Evolutionary conservation across 2,329 filamentous ascomycete species (phyloP), one percentile per base, ranked within the genome.

Genomic region (Boeremia exigua): DNA sequence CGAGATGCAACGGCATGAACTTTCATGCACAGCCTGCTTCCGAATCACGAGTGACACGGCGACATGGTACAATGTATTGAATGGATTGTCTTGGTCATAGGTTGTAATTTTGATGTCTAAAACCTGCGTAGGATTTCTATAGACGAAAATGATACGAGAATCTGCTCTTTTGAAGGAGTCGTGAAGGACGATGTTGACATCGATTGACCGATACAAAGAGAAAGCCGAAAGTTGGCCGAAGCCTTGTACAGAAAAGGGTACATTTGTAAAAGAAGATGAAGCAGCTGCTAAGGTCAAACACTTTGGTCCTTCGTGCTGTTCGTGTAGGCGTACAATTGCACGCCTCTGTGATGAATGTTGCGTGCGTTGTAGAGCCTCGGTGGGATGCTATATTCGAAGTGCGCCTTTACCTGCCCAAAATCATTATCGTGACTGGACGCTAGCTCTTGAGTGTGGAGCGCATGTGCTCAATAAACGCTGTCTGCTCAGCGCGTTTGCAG

Each of bases 81-180:
- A 38, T 14, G 11, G 46, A 23, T 17, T 34, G 32, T 6, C 14
- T 25, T 38, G 5, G 23, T 10, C n/a, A 39, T 37, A 14, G 25
- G 11, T 37, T 43, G 25, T 47, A 11, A 25, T 42, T 43, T 47
- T 37, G 2, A 12, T 50, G 42, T 56, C 53, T 38, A 56, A 47
- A 15, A 56, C 53, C 53, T 50, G 27, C 27, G 19, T 56, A 56
- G 53, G 53, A 37, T 56, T 56, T 56, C 53, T 51, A 56, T 56
- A 56, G 53, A 56, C 47, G 17, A 36, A 10, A 11, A 25, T 3
- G 25, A 32, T 27, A 34, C 28, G 28, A 56, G 36, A 33, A 23
- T 17, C 4, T n/a, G 23, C 39, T 49, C 29, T 49, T 36, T 34
- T 40, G 29, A 23, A 25, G 28, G n/a, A 42, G 5, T 10, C 15